These are phyloP conservation scores for Paraconiothyrium brasiliense DNA, from an alignment of 2,329 filamentous ascomycete genomes.

Conservation along the genomic window DNA sequence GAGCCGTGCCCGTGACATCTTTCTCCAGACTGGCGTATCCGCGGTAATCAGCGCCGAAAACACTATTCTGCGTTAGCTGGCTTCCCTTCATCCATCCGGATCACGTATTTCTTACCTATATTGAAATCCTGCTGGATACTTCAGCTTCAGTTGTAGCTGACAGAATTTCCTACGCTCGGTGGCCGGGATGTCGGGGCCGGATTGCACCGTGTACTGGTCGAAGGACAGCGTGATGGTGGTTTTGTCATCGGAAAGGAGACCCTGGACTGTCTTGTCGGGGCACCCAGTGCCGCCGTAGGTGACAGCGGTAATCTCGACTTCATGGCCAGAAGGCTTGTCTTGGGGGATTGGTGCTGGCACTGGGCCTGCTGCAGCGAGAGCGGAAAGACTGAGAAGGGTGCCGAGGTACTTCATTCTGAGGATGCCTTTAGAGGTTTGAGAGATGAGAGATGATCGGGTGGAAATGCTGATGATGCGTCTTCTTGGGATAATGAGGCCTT, in stretches of 20 bases:
- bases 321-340: conserved; percentile 30
- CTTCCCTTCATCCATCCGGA: background rate
- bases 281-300: conserved; percentile 56
- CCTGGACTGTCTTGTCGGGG: conserved; percentile 38
- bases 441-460: background rate
- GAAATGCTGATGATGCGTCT: conserved; percentile 17
- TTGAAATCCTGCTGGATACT: conserved; percentile 58
- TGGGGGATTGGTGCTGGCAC: conserved; percentile 13
- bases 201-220: conserved; percentile 56
- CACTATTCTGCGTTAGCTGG: conserved; percentile 27
- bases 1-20: conserved; percentile 54
- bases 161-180: conserved; percentile 58
- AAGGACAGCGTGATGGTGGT: conserved; percentile 59
- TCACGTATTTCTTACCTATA: conserved; percentile 31
- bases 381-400: conserved; percentile 23
- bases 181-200: conserved; percentile 51
- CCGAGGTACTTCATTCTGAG: conserved; percentile 29
- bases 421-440: background rate
- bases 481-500: conserved; percentile 1
- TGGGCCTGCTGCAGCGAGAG: conserved; percentile 21
- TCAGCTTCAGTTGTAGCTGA: conserved; percentile 59
- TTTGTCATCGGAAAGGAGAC: conserved; percentile 50
- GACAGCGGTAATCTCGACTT: conserved; percentile 49
- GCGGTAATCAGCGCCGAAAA: conserved; percentile 59
- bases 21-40: conserved; percentile 55